Evolutionary conservation across 2,329 filamentous ascomycete species (phyloP).

Genomic region (Fusarium annulatum): DNA sequence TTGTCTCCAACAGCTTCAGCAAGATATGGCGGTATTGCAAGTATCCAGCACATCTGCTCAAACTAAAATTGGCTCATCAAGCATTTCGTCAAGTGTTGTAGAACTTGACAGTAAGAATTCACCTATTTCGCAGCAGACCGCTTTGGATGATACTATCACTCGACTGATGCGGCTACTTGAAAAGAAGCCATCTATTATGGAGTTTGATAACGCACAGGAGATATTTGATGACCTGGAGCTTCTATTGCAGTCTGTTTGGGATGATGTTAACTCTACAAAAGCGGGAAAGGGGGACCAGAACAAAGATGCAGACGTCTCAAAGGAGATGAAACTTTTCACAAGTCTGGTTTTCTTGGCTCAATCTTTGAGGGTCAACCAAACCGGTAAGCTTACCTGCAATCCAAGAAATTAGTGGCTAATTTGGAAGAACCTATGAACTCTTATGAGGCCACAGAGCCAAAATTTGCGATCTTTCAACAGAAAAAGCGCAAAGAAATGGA

Average conservation of each 20-base stretch:
- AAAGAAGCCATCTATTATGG: fast-evolving
- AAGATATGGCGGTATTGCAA: fast-evolving
- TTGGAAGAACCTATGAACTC: fast-evolving
- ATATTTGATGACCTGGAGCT: background rate
- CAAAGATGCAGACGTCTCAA: background rate
- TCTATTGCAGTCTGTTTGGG: fast-evolving
- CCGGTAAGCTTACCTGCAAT: fast-evolving
- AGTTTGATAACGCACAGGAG: background rate
- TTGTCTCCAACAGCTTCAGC: background rate
- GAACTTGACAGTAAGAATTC: background rate
- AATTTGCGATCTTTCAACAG: background rate
- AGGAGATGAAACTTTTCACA: fast-evolving
- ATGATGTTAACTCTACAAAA: fast-evolving
- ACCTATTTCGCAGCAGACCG: fast-evolving
- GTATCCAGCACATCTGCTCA: fast-evolving
- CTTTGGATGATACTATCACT: background rate
- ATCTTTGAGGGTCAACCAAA: fast-evolving
- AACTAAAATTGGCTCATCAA: fast-evolving
- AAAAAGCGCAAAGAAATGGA: background rate
- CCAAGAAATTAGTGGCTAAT: fast-evolving
- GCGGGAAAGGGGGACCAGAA: fast-evolving
- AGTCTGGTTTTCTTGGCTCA: background rate
- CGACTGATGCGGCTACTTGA: background rate
- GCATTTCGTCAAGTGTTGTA: background rate
- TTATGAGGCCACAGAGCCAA: fast-evolving